Percentiles rank a stretch among this genome's conserved stretches.
Conservation (phyloP, 2,329 filamentous ascomycete genomes). For the Mollisia scopiformis region DNA sequence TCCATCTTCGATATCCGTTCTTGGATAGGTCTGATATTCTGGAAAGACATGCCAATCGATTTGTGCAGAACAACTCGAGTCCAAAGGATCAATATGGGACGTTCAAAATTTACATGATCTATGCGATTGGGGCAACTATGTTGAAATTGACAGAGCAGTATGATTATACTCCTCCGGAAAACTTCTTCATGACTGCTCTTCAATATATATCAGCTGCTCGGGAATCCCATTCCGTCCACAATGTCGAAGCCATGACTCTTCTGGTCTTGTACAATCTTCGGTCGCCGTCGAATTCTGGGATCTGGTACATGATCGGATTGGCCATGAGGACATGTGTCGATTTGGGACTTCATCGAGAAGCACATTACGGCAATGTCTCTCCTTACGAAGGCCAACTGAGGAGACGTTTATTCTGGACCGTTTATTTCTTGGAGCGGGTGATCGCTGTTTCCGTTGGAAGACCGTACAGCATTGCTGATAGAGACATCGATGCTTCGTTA, state of each 20-base stretch:
- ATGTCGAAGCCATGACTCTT: constrained; percentile 55
- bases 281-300: constrained; percentile 51
- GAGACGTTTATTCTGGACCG: constrained; percentile 53
- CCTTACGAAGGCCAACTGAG: constrained; percentile 47
- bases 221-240: constrained; percentile 51
- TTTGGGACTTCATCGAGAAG: constrained; percentile 52
- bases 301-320: constrained; percentile 58
- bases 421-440: constrained; percentile 52
- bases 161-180: constrained; percentile 43
- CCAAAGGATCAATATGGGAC: constrained; percentile 48
- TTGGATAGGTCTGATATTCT: constrained; percentile 49
- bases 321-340: constrained; percentile 57
- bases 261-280: constrained; percentile 53
- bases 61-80: constrained; percentile 39
- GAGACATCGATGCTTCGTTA: constrained; percentile 52
- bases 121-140: constrained; percentile 53
- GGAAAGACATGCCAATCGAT: constrained; percentile 46
- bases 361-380: constrained; percentile 45
- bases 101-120: constrained; percentile 55
- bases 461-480: constrained; percentile 52
- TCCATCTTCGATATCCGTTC: constrained; percentile 54
- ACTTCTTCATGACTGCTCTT: constrained; percentile 52
- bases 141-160: constrained; percentile 51
- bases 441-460: constrained; percentile 54
- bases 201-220: constrained; percentile 51